phyloP scores from a whole-genome alignment of 2,329 filamentous ascomycete species.

The Aspergillus chevalieri region DNA sequence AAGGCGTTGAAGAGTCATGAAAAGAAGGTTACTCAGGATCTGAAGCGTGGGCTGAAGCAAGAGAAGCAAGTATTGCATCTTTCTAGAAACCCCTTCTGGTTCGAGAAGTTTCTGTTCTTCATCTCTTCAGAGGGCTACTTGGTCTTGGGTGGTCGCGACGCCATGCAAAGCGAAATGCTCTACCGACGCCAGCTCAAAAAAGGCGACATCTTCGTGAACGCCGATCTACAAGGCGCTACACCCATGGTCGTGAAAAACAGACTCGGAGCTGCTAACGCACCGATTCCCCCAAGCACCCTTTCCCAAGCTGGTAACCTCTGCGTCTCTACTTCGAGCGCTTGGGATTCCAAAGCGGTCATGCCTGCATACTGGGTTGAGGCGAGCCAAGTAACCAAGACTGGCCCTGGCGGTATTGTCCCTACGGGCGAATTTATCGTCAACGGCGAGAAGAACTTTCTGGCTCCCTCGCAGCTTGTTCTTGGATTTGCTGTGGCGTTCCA shows the following conservation, averaged over 20 bases:
- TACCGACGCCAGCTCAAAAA: slow-evolving; percentile 80
- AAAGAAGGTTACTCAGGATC: slow-evolving; percentile 75
- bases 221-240: slow-evolving; percentile 76
- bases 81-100: slow-evolving; percentile 82
- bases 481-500: slow-evolving; percentile 84
- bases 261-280: slow-evolving; percentile 66
- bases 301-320: slow-evolving; percentile 82
- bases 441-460: slow-evolving; percentile 85
- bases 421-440: slow-evolving; percentile 72
- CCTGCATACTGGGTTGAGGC: slow-evolving; percentile 92
- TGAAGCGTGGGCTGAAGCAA: slow-evolving; percentile 83
- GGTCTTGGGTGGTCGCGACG: slow-evolving; percentile 79
- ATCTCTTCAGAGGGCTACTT: slow-evolving; percentile 93
- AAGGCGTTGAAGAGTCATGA: slow-evolving; percentile 85
- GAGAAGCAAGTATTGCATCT: slow-evolving; percentile 83
- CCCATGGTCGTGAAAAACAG: slow-evolving; percentile 90
- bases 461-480: slow-evolving; percentile 78
- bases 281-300: slow-evolving; percentile 84
- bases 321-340: slow-evolving; percentile 80
- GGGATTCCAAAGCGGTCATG: slow-evolving; percentile 96
- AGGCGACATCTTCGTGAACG: slow-evolving; percentile 87
- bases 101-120: slow-evolving; percentile 95
- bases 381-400: slow-evolving; percentile 83
- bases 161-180: slow-evolving; percentile 84
- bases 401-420: slow-evolving; percentile 72